Percentiles rank a stretch among this genome's conserved stretches.
Conservation (phyloP, 2,329 filamentous ascomycete genomes). For the Elsinoe ampelina region DNA sequence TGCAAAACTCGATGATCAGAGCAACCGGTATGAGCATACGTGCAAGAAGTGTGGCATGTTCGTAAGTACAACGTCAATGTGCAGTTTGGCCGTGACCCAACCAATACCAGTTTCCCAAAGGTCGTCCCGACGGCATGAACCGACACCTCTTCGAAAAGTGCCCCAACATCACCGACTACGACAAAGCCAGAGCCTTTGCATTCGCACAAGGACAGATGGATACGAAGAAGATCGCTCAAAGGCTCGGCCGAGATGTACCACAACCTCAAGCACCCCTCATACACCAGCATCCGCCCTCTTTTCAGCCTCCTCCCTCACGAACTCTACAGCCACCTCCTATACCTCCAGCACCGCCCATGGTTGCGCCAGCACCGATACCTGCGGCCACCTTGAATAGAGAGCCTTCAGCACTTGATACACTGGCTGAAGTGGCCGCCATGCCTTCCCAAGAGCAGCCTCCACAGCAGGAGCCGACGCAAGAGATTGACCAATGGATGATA, state of each 20-base stretch:
- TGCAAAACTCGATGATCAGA: conserved; percentile 75
- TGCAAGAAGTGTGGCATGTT: conserved; percentile 82
- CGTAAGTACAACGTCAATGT: conserved; percentile 21
- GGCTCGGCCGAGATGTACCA: background rate
- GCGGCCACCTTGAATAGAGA: conserved; percentile 13
- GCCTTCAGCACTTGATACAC: conserved; percentile 65
- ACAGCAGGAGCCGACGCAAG: conserved; percentile 22
- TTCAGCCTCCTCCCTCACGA: background rate
- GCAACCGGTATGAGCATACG: conserved; percentile 84
- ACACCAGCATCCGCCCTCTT: background rate
- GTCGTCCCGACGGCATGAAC: conserved; percentile 72
- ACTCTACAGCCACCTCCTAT: conserved; percentile 10
- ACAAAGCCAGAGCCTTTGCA: conserved; percentile 33
- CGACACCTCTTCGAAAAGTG: conserved; percentile 81
- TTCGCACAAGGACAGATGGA: conserved; percentile 9
- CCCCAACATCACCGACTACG: conserved; percentile 52
- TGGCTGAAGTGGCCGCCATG: conserved; percentile 60
- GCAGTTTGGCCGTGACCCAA: conserved; percentile 17
- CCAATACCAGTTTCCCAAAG: conserved; percentile 61
- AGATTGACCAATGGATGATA: conserved; percentile 16
- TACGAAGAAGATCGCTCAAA: background rate
- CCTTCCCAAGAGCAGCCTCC: conserved; percentile 26
- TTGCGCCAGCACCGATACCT: conserved; percentile 6
- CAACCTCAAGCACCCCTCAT: background rate
- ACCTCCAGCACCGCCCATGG: background rate